Base-by-base conservation (phyloP, 1,284 basidiomycete species). In the Neotropicomus parvogracilis region DNA sequence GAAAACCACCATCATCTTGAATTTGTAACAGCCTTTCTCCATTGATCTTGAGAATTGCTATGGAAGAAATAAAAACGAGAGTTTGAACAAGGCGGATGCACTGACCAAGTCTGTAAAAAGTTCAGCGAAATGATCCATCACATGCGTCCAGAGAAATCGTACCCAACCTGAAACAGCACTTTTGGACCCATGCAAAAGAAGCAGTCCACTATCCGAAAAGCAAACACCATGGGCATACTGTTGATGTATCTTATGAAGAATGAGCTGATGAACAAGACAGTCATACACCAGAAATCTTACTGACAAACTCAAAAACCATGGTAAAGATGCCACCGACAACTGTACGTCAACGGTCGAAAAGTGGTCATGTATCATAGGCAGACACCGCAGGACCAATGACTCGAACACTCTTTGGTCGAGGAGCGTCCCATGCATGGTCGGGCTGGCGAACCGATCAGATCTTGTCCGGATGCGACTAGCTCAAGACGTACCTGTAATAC, bases 171-270 rank as follows among this genome's bases (percentile, higher is more conserved):
- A 76, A 99, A 99, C 38, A 99, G 73, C 12, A 99, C 97, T 62
- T 95, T 98, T 2, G 95, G 93, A 0, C 97, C 97, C 92, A 97
- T 98, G 55, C 95, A 95, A 74, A 99, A 91, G 70, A 99, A 97
- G 68, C 97, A 99, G 67, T 99, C 97, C 3, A 97, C 92, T 63
- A 99, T 94, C 39, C 97, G 83, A 77, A 98, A 99, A 0, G 97
- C 95, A 64, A 99, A 99, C 40, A 99, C 87, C 83, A 99, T 90
- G 0, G 97, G 97, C 93, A 99, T 97, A 60, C 92, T 95, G 71
- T 98, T 98, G 72, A 99, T 98, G 68, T 85, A 95, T 55, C 92
- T 90, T 46, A 52, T 29, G 49, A 21, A 46, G 31, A 31, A 40
- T 50, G 7, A 60, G 42, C 9, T 31, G 12, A 28, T 20, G 40